Percentiles rank a stretch among this genome's conserved stretches.
Evolutionary conservation across 192 early-diverging fungal species (phyloP).

Genomic region (Linnemannia hyalina): DNA sequence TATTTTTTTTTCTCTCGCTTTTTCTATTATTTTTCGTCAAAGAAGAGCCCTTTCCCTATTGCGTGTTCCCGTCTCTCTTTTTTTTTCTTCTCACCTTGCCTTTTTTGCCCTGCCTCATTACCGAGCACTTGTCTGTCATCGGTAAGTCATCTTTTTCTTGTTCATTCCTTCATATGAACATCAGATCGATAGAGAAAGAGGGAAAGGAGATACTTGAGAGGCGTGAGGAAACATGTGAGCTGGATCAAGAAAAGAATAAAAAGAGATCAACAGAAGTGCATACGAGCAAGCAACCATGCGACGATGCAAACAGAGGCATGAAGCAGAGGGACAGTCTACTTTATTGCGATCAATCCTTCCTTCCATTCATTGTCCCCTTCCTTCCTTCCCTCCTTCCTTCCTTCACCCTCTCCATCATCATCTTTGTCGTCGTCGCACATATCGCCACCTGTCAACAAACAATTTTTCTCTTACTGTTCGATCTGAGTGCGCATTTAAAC

Average conservation of each 20-base stretch:
- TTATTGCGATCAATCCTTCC: neutral
- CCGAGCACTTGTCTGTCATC: neutral
- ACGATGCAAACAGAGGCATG: neutral
- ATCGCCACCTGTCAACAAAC: no score
- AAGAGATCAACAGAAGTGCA: neutral
- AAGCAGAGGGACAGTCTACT: neutral
- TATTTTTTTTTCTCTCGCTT: neutral
- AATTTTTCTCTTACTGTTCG: no score
- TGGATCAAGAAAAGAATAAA: neutral
- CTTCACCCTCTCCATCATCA: no score
- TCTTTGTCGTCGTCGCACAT: no score
- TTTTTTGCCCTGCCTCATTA: neutral
- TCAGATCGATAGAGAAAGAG: neutral
- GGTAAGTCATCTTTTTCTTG: neutral
- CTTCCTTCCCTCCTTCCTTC: no score
- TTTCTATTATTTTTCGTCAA: neutral
- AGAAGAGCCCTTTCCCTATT: conserved; percentile 6
- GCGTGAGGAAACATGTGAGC: neutral
- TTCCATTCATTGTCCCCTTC: no score
- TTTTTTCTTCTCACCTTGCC: neutral
- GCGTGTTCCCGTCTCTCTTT: neutral
- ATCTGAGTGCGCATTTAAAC: no score
- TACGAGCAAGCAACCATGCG: neutral
- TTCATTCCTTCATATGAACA: neutral
- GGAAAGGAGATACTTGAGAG: neutral